phyloP scores from a whole-genome alignment of 768 basidiomycete genomes.

The Amanita polypyramis region DNA sequence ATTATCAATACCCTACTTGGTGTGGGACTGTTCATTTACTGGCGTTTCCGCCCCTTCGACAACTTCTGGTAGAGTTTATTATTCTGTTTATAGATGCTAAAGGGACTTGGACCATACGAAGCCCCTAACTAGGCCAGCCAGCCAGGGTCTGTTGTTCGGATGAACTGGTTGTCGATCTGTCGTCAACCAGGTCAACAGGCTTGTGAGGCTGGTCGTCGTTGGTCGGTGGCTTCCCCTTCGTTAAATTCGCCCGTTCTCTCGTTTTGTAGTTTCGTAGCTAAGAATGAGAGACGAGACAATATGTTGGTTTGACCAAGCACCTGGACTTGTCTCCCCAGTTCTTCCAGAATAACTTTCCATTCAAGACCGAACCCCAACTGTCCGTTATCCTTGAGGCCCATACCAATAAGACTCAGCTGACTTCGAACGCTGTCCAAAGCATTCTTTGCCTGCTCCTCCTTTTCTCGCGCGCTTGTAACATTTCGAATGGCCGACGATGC shows the following conservation, averaged over 20 bases:
- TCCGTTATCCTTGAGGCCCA: slow-evolving; percentile 1
- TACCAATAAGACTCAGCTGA: slow-evolving; percentile 1
- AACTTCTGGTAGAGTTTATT: not conserved
- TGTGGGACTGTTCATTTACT: slow-evolving; percentile 55
- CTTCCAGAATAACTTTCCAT: slow-evolving; percentile 3
- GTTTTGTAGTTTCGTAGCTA: not conserved
- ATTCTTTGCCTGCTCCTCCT: not conserved
- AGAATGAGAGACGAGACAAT: not conserved
- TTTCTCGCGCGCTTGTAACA: not conserved
- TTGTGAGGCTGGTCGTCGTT: not conserved
- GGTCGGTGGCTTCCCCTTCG: not conserved
- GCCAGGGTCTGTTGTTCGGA: not conserved
- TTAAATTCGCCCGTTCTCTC: not conserved
- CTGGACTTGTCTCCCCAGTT: not conserved
- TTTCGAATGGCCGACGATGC: not conserved
- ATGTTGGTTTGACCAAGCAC: not conserved
- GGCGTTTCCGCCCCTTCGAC: slow-evolving; percentile 22
- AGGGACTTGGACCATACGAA: not conserved
- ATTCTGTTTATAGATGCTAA: not conserved
- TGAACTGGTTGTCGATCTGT: not conserved
- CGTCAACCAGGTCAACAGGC: not conserved
- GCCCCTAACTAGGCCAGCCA: too few species aligned
- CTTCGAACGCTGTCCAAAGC: not conserved
- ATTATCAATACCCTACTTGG: slow-evolving; percentile 66
- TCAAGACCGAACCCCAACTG: not conserved